These are phyloP conservation scores for Podaxis sp. DNA, from an alignment of 768 basidiomycete species.

Conservation along the genomic window DNA sequence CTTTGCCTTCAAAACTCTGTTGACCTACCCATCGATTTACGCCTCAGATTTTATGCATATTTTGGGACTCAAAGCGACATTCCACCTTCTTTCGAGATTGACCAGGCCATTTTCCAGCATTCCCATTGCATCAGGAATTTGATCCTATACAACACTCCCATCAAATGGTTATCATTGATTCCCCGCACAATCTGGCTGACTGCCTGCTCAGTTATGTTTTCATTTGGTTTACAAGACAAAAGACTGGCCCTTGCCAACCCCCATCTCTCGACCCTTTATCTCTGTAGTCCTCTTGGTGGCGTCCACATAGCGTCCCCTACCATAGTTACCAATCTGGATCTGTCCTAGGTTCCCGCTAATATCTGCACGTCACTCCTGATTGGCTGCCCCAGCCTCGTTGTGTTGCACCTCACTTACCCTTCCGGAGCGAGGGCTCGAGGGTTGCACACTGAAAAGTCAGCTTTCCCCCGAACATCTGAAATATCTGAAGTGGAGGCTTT, in stretches of 20 bases:
- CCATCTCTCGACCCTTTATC: neutral
- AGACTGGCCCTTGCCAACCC: neutral
- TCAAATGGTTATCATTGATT: neutral
- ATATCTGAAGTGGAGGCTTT: neutral
- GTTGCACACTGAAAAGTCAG: neutral
- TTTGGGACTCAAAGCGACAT: neutral
- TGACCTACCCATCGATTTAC: neutral
- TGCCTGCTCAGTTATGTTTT: neutral
- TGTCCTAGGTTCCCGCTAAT: neutral
- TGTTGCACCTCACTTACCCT: neutral
- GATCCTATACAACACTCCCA: neutral
- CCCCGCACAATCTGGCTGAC: neutral
- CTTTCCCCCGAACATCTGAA: neutral
- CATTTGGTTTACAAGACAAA: neutral
- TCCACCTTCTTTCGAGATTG: neutral
- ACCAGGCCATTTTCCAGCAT: neutral
- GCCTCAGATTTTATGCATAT: neutral
- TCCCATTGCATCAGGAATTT: neutral
- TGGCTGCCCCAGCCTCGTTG: neutral
- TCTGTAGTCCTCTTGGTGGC: neutral
- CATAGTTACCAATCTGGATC: neutral
- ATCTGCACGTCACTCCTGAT: neutral
- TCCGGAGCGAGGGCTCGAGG: too few species aligned
- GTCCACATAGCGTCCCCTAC: neutral
- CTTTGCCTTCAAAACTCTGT: neutral